Conservation (phyloP, 768 basidiomycete species). For the Suillus cothurnatus region DNA sequence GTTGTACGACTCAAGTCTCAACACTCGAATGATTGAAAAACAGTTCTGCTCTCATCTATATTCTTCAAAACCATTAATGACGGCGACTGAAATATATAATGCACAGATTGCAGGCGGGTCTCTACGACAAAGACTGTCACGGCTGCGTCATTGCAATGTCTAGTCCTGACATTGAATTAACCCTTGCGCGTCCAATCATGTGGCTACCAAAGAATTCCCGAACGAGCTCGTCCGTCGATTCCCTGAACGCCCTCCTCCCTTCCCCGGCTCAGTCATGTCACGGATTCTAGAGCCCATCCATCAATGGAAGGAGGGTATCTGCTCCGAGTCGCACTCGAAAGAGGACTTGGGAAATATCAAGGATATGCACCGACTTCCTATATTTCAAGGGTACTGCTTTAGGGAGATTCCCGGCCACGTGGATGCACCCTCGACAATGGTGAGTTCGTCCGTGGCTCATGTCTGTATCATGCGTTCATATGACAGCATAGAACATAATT, state of each 20-base stretch:
- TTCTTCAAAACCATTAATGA: no score
- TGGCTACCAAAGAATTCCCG: constrained; percentile 96
- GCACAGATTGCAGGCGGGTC: no score
- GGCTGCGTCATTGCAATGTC: no score
- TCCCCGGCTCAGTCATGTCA: constrained; percentile 93
- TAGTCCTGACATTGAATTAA: constrained; percentile 38
- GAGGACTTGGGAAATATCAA: constrained; percentile 96
- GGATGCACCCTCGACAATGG: constrained; percentile 23
- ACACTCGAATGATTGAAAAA: no score
- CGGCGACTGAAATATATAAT: no score
- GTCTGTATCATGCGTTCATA: constrained; percentile 27
- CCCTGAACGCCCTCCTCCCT: constrained; percentile 95
- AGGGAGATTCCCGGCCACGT: constrained; percentile 45
- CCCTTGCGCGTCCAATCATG: constrained; percentile 91
- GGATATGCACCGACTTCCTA: constrained; percentile 94
- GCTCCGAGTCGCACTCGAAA: constrained; percentile 85
- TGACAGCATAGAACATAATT: constrained; percentile 64
- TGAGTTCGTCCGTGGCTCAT: constrained; percentile 7
- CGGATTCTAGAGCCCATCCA: constrained; percentile 92
- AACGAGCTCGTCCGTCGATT: constrained; percentile 98
- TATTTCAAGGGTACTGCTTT: constrained; percentile 91
- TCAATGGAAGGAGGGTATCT: constrained; percentile 93
- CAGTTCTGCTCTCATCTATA: no score
- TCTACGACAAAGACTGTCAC: no score
- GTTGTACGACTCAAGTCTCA: no score